Evolutionary conservation across 768 basidiomycete species (phyloP).

Genomic region (Tylopilus sp.): DNA sequence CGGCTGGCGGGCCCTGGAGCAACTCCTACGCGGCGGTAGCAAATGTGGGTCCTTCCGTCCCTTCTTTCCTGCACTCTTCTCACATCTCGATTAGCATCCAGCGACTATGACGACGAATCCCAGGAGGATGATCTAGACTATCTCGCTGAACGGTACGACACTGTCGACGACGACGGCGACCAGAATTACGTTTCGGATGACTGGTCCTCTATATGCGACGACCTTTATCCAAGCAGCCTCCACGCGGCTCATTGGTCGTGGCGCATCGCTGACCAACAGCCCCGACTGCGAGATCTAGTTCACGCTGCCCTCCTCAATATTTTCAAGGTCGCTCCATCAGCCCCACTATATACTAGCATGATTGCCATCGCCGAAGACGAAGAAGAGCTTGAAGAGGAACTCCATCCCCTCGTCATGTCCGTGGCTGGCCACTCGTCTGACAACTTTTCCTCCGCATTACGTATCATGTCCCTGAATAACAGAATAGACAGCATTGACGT

Average conservation of each 20-base stretch:
- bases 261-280: conserved; percentile 38
- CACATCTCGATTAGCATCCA: not conserved
- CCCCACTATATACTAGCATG: conserved; percentile 44
- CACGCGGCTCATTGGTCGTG: conserved; percentile 54
- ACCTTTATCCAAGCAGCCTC: conserved; percentile 30
- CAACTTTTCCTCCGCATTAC: conserved; percentile 52
- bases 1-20: conserved; percentile 51
- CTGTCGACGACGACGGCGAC: conserved; percentile 34
- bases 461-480: conserved; percentile 42
- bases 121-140: not conserved
- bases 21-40: conserved; percentile 52
- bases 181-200: conserved; percentile 24
- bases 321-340: conserved; percentile 52
- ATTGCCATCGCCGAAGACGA: conserved; percentile 35
- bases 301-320: conserved; percentile 40
- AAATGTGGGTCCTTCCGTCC: conserved; percentile 31
- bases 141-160: not conserved
- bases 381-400: conserved; percentile 31
- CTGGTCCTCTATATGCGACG: conserved; percentile 18
- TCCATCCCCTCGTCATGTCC: conserved; percentile 34
- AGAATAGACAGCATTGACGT: conserved; percentile 34
- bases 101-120: conserved; percentile 23
- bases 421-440: conserved; percentile 50
- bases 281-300: conserved; percentile 42
- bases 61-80: not conserved